Evolutionary conservation across 1,284 basidiomycete genomes (phyloP).

Genomic region (Boletus coffeatus): DNA sequence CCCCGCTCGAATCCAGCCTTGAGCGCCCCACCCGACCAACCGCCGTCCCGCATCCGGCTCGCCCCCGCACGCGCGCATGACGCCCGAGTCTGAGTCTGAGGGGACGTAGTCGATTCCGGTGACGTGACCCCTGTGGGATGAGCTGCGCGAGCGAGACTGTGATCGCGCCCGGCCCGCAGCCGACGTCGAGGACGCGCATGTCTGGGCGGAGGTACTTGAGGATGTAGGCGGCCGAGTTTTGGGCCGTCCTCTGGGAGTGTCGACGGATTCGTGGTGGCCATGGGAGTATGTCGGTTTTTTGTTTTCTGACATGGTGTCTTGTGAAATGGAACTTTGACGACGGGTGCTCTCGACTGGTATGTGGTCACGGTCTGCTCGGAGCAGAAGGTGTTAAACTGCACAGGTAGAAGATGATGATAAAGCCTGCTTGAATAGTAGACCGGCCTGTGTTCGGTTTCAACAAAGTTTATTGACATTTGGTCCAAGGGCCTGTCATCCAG

Average conservation of each 20-base stretch:
- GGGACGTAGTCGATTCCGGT: constrained; percentile 37
- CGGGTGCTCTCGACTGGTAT: too few relatives aligned
- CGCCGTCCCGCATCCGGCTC: constrained; percentile 26
- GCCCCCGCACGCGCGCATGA: constrained; percentile 11
- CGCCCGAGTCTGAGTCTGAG: too few relatives aligned
- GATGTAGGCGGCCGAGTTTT: constrained; percentile 40
- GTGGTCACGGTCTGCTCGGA: too few relatives aligned
- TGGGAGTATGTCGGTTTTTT: constrained; percentile 17
- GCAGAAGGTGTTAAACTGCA: too few relatives aligned
- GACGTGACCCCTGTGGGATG: constrained; percentile 36
- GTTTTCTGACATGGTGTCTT: constrained; percentile 9
- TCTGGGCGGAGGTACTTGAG: constrained; percentile 33
- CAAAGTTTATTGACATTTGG: too few relatives aligned
- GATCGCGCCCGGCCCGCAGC: constrained; percentile 44
- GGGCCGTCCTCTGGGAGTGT: constrained; percentile 38
- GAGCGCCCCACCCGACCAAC: constrained; percentile 24
- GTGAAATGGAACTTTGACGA: too few relatives aligned
- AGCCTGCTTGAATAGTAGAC: too few relatives aligned
- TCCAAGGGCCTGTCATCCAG: too few relatives aligned
- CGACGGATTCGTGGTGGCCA: constrained; percentile 37
- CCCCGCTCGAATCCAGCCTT: constrained; percentile 23
- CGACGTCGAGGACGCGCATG: constrained; percentile 42
- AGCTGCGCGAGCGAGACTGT: constrained; percentile 36
- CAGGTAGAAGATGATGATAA: too few relatives aligned
- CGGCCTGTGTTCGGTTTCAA: too few relatives aligned